Conservation (phyloP, 2,329 filamentous ascomycete genomes). For the Ophiocordyceps camponoti-rufipedis region DNA sequence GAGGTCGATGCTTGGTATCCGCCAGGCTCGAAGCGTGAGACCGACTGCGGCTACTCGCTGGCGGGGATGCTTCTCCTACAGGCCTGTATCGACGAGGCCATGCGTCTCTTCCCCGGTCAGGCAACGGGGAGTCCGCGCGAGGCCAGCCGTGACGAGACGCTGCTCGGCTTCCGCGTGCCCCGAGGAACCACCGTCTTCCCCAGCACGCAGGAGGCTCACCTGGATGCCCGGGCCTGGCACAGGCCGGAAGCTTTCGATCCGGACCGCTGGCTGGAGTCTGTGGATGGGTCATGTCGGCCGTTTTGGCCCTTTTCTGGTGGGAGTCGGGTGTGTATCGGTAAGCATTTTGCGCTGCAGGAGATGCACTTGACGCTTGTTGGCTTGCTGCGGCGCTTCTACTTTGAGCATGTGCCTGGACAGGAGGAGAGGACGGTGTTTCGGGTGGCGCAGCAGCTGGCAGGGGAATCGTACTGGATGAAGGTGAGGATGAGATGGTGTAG, state of each 20-base stretch:
- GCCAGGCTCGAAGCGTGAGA: neutral
- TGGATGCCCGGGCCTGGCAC: neutral
- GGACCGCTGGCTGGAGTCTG: neutral
- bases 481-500: neutral
- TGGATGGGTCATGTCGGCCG: neutral
- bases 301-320: slow-evolving; percentile 1
- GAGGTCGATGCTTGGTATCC: slow-evolving; percentile 1
- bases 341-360: neutral
- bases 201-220: neutral
- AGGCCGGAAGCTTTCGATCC: neutral
- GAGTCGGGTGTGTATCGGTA: neutral
- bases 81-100: slow-evolving; percentile 1
- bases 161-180: neutral
- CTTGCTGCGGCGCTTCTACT: neutral
- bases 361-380: slow-evolving; percentile 1
- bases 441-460: neutral
- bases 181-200: slow-evolving; percentile 1
- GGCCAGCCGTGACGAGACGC: neutral
- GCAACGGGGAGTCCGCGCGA: slow-evolving; percentile 1
- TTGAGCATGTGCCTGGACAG: neutral
- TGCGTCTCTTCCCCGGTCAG: slow-evolving; percentile 1
- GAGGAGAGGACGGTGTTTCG: slow-evolving; percentile 1
- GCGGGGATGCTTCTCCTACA: neutral
- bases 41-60: slow-evolving; percentile 1
- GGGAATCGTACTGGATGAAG: neutral